These are phyloP conservation scores for Lachancea fermentati DNA, from an alignment of 805 yeast genomes.

Conservation along the genomic window DNA sequence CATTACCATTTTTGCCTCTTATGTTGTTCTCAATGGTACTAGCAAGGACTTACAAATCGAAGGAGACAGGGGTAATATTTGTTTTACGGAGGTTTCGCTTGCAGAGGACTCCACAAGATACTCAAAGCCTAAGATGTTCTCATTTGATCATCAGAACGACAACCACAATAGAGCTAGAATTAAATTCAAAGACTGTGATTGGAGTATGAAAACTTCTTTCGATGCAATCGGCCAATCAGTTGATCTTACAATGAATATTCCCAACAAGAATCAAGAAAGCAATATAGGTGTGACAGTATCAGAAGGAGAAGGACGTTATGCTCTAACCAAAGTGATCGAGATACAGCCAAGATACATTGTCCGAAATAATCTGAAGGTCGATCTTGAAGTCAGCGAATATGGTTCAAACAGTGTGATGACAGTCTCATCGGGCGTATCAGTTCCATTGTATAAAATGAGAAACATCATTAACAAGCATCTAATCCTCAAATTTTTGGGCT, in stretches of 20 bases:
- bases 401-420: slow-evolving; percentile 51
- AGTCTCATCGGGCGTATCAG: slow-evolving; percentile 42
- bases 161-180: slow-evolving; percentile 62
- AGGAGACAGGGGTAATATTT: slow-evolving; percentile 50
- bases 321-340: slow-evolving; percentile 68
- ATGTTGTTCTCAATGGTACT: slow-evolving; percentile 75
- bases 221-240: slow-evolving; percentile 84
- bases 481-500: slow-evolving; percentile 50
- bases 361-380: slow-evolving; percentile 51
- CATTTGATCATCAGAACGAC: slow-evolving; percentile 58
- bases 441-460: slow-evolving; percentile 61
- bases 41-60: slow-evolving; percentile 56
- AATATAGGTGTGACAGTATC: slow-evolving; percentile 67
- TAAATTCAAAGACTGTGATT: slow-evolving; percentile 59
- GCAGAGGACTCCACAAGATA: slow-evolving; percentile 28
- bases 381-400: slow-evolving; percentile 57
- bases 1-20: slow-evolving; percentile 76
- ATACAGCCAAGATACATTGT: slow-evolving; percentile 79
- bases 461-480: slow-evolving; percentile 52
- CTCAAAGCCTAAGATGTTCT: slow-evolving; percentile 71
- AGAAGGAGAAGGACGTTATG: slow-evolving; percentile 84
- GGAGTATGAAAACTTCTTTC: slow-evolving; percentile 72
- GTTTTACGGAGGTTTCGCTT: slow-evolving; percentile 39
- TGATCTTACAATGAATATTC: slow-evolving; percentile 47
- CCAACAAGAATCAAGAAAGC: slow-evolving; percentile 52